phyloP scores from a whole-genome alignment of 495 filamentous ascomycete species.

The Penicillium pancosmium region DNA sequence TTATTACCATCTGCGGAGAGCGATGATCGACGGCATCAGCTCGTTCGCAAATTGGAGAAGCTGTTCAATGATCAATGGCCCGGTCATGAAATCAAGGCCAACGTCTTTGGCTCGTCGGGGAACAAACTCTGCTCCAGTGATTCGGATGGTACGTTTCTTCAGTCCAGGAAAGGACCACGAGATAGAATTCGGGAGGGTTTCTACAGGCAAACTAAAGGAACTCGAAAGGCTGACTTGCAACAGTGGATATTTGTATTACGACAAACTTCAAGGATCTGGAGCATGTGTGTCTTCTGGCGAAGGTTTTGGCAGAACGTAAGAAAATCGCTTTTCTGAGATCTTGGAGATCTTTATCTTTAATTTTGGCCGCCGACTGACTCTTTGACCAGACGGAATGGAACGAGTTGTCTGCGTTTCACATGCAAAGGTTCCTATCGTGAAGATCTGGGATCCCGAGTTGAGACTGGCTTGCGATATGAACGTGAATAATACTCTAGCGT shows the following conservation, averaged over 20 bases:
- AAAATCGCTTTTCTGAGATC: not conserved
- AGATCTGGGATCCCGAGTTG: constrained; percentile 96
- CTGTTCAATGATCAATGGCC: constrained; percentile 91
- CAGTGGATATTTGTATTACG: constrained; percentile 97
- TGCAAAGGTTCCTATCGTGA: constrained; percentile 97
- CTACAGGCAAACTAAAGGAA: not conserved
- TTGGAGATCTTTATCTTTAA: not conserved
- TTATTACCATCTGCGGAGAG: constrained; percentile 83
- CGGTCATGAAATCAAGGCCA: constrained; percentile 82
- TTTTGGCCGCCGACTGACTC: not conserved
- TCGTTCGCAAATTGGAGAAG: constrained; percentile 83
- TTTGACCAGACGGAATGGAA: constrained; percentile 83
- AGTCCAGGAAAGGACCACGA: not conserved
- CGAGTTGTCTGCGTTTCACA: constrained; percentile 89
- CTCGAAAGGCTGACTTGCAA: constrained; percentile 23
- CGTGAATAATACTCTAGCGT: constrained; percentile 90
- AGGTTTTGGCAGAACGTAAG: constrained; percentile 79
- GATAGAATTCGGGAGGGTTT: not conserved
- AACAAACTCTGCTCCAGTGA: constrained; percentile 95
- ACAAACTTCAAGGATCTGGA: constrained; percentile 85
- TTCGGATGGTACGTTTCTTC: constrained; percentile 76
- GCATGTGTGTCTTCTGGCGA: constrained; percentile 83
- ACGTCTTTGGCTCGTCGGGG: constrained; percentile 95
- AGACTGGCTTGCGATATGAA: constrained; percentile 96
- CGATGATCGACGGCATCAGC: constrained; percentile 68